Evolutionary conservation across 257 asterid species (phyloP), one percentile per base, ranked within the genome.

Genomic region (Solanum appendiculatum): DNA sequence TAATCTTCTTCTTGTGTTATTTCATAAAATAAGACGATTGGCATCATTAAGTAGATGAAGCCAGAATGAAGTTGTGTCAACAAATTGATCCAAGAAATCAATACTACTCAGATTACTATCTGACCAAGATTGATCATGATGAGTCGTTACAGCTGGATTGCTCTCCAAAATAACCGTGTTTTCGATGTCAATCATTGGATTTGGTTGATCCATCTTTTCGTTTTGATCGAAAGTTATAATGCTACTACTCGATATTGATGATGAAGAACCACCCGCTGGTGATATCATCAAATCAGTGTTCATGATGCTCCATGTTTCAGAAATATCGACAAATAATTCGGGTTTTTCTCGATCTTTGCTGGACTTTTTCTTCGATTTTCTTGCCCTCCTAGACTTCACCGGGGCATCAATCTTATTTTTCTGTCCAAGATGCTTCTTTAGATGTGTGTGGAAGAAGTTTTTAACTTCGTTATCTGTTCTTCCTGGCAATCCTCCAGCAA

Each of bases 391-490:
- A 6, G 4, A 77, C 83, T 75, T 39, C 14, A 25, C 5, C 5
- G 6, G 23, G 83, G 12, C 34, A 37, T 37, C 54, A 15, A 29
- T 31, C 3, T 3, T 13, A 11, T 11, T 77, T 42, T 3, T 42
- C 37, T 40, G 5, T 25, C 60, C 60, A 29, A 77, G 34, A 77
- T 77, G n/a, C 84, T 25, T 77, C 84, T 77, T 77, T 42, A 77
- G 9, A 33, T 86, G 74, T 3, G 85, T 73, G 74, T 86, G 44
- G 56, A 60, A 86, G 31, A 86, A 86, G 82, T 74, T 86, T 31
- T 86, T 86, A 12, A 86, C 68, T 16, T 75, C 88, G 13, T 86
- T 73, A 31, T 86, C 88, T 12, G 75, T 86, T 27, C 88, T 25
- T 56, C 88, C 75, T 0, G 63, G 63, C 46, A 86, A 51, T n/a